A percentile compares a stretch with the other conserved stretches of the same genome.
These are phyloP conservation scores for Aspergillus novofumigatus DNA, from an alignment of 2,329 filamentous ascomycete genomes.

Conservation along the genomic window DNA sequence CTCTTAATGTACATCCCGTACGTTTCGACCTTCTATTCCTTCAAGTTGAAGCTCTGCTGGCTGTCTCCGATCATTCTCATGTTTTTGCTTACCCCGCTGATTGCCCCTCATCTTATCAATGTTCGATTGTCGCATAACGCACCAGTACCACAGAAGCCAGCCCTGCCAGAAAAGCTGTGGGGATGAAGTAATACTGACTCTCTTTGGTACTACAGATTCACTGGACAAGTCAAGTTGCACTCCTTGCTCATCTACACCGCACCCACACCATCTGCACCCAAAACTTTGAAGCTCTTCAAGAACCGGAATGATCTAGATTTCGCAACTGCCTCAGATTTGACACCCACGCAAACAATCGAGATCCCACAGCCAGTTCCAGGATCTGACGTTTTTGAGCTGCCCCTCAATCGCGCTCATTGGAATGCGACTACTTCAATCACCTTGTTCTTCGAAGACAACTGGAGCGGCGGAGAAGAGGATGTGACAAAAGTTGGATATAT, in stretches of 20 bases:
- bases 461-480: conserved; percentile 73
- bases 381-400: conserved; percentile 73
- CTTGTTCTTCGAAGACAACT: conserved; percentile 91
- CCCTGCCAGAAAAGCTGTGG: not conserved
- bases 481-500: conserved; percentile 75
- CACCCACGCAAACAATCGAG: conserved; percentile 70
- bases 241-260: conserved; percentile 81
- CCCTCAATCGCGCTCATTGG: conserved; percentile 84
- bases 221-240: conserved; percentile 88
- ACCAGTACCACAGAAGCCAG: not conserved
- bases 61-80: not conserved
- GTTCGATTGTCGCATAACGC: not conserved
- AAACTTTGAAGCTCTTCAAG: conserved; percentile 79
- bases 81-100: conserved; percentile 18
- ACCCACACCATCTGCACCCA: conserved; percentile 64
- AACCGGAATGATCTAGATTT: conserved; percentile 91
- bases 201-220: conserved; percentile 60
- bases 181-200: not conserved
- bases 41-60: not conserved
- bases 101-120: conserved; percentile 21
- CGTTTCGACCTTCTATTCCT: conserved; percentile 26
- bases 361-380: conserved; percentile 64
- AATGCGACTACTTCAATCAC: conserved; percentile 76
- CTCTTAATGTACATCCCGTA: conserved; percentile 89
- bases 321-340: conserved; percentile 62